Evolutionary conservation across 257 asterid genomes (phyloP), one percentile per base, ranked within the genome.

Genomic region (Verbena officinalis): DNA sequence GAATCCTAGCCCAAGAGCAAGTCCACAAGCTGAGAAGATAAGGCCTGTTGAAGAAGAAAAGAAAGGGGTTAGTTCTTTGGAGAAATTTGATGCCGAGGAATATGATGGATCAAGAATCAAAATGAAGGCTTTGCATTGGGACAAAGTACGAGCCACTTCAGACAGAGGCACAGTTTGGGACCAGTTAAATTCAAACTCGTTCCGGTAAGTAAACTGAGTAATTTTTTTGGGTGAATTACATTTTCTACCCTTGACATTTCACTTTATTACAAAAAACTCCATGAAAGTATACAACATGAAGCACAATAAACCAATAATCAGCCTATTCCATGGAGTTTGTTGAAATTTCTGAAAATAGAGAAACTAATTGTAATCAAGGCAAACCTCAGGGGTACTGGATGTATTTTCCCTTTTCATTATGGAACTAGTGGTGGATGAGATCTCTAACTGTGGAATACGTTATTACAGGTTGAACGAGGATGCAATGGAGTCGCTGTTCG

Each of bases 121-220:
- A 77, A 78, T 91, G 82, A 91, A 86, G 74, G 83, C 90, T 67
- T 65, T 91, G 85, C 97, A 88, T 40, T 91, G 97, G 97, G 97
- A 91, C 80, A 91, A 88, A 81, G 96, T 88, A 59, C 82, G 78
- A 70, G 85, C 96, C 68, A 76, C 88, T 52, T 73, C 95, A 15
- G 86, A 86, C 40, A 69, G 82, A 70, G 90, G 78, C 66, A 91
- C 95, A 4, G 98, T 88, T 30, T 91, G 98, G 98, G 98, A 91
- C 79, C 94, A 84, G 61, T 69, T 88, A 55, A 82, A 86, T 61
- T 77, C 94, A 9, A 85, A 88, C 78, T 88, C 96, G 59, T 91
- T 91, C 79, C 85, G 83, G 98, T 88, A 76, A 78, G 96, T 84
- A 44, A 40, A 77, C 15, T 30, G n/a, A 52, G 34, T 38, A 65